Percentiles rank a stretch among this genome's conserved stretches.
phyloP scores from a whole-genome alignment of 345 rosid species.

The Mercurialis annua region DNA sequence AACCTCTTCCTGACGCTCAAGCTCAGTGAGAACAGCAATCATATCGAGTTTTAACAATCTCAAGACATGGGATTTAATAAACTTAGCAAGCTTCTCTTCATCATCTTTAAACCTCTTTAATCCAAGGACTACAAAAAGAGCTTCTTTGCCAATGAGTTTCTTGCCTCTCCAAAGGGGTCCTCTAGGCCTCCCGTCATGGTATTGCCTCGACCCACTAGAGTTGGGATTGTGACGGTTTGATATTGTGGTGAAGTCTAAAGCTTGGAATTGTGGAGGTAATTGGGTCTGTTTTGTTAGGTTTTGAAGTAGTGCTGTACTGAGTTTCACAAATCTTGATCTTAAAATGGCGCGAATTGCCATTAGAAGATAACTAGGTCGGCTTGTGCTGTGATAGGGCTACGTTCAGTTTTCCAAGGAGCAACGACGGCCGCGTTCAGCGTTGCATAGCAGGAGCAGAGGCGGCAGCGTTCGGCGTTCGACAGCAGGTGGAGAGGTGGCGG shows the following conservation, averaged over 20 bases:
- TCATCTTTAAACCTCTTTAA: constrained; percentile 78
- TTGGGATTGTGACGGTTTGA: constrained; percentile 7
- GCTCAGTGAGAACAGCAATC: constrained; percentile 76
- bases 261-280: constrained; percentile 21
- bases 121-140: constrained; percentile 66
- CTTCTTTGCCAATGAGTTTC: constrained; percentile 85
- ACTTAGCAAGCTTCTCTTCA: constrained; percentile 62
- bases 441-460: no score
- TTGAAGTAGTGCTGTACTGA: constrained; percentile 35
- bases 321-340: constrained; percentile 37
- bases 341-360: constrained; percentile 54
- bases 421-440: no score
- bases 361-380: neutral
- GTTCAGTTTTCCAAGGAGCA: no score
- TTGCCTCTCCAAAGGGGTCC: constrained; percentile 96
- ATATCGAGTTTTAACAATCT: constrained; percentile 80
- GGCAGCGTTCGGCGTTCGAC: no score
- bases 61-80: constrained; percentile 62
- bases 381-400: no score
- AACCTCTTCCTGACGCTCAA: constrained; percentile 86
- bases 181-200: constrained; percentile 92
- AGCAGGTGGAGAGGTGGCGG: no score
- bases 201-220: constrained; percentile 38
- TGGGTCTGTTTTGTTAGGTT: constrained; percentile 24
- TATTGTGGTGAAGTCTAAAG: constrained; percentile 1